Percentiles rank a stretch among this genome's conserved stretches.
Evolutionary conservation across 176 grass and related monocot genomes (phyloP).

Genomic region (Avena sativa): DNA sequence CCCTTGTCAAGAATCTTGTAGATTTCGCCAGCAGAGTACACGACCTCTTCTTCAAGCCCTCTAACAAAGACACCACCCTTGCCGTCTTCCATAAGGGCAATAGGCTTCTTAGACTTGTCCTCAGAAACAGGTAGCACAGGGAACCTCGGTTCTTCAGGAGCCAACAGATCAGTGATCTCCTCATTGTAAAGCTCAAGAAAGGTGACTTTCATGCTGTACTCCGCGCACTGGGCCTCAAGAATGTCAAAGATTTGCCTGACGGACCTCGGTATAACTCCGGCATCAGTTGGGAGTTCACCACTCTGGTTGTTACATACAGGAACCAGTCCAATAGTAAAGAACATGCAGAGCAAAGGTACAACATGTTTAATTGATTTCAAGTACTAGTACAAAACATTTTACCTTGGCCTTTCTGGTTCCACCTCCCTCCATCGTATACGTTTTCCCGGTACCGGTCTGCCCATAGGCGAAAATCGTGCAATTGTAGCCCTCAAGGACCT

Average conservation of each 20-base stretch:
- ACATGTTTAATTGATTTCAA: constrained; percentile 15
- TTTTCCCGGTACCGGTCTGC: constrained; percentile 96
- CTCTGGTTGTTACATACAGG: constrained; percentile 61
- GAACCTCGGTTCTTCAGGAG: constrained; percentile 85
- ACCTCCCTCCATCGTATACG: constrained; percentile 99
- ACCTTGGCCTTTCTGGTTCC: constrained; percentile 92
- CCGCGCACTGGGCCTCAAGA: constrained; percentile 89
- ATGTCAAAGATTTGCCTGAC: constrained; percentile 88
- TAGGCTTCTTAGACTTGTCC: constrained; percentile 95
- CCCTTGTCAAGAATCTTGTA: constrained; percentile 99
- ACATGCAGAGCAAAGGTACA: constrained; percentile 5
- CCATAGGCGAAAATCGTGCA: constrained; percentile 99
- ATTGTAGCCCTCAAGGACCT: constrained; percentile 98
- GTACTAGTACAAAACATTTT: constrained; percentile 10
- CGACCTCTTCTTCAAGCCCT: constrained; percentile 97
- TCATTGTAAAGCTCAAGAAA: constrained; percentile 99
- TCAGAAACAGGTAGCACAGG: constrained; percentile 72
- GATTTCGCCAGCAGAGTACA: constrained; percentile 89
- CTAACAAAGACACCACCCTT: constrained; percentile 98
- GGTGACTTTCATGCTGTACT: constrained; percentile 99
- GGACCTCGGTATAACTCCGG: constrained; percentile 95
- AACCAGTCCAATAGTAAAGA: constrained; percentile 33
- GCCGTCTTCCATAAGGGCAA: constrained; percentile 99
- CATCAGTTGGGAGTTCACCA: constrained; percentile 90
- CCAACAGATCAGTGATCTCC: constrained; percentile 93